A percentile compares a stretch with the other conserved stretches of the same genome.
Conservation (phyloP, 2,329 filamentous ascomycete genomes). For the Colletotrichum lini region DNA sequence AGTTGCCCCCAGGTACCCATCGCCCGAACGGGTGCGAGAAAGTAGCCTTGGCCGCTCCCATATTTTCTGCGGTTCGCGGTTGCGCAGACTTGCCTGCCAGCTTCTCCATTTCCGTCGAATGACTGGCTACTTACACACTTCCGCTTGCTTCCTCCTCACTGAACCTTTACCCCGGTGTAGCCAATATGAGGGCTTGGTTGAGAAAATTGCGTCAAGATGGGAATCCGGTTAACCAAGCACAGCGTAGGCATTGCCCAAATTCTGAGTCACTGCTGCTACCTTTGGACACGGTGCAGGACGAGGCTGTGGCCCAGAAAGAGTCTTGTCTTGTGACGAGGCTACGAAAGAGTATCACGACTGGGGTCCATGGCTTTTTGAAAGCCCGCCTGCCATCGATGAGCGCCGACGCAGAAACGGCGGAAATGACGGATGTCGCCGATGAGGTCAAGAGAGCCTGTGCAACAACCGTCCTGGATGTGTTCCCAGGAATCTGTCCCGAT, state of each 20-base stretch:
- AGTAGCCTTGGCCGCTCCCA: not conserved
- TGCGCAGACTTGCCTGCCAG: not conserved
- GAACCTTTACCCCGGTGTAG: not conserved
- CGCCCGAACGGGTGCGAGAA: not conserved
- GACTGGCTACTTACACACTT: not conserved
- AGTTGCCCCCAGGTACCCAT: not conserved
- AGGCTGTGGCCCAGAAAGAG: not conserved
- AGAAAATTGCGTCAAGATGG: not conserved
- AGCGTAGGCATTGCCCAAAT: not conserved
- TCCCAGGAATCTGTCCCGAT: slow-evolving; percentile 62
- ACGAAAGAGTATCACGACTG: not conserved
- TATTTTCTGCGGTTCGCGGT: not conserved
- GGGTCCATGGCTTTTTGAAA: slow-evolving; percentile 7
- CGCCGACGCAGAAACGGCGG: slow-evolving; percentile 23
- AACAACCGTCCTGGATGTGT: slow-evolving; percentile 52
- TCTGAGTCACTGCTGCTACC: not conserved
- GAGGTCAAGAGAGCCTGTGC: slow-evolving; percentile 46
- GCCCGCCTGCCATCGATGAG: no score
- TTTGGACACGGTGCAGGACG: not conserved
- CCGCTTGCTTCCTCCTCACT: not conserved
- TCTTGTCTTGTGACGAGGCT: not conserved
- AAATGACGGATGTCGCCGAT: slow-evolving; percentile 13
- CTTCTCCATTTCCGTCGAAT: not conserved
- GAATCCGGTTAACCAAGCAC: not conserved
- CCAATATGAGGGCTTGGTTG: slow-evolving; percentile 8